Percentiles rank a stretch among this genome's conserved stretches.
Evolutionary conservation across 2,329 filamentous ascomycete genomes (phyloP).

Genomic region (Dothiorella sarmentorum): DNA sequence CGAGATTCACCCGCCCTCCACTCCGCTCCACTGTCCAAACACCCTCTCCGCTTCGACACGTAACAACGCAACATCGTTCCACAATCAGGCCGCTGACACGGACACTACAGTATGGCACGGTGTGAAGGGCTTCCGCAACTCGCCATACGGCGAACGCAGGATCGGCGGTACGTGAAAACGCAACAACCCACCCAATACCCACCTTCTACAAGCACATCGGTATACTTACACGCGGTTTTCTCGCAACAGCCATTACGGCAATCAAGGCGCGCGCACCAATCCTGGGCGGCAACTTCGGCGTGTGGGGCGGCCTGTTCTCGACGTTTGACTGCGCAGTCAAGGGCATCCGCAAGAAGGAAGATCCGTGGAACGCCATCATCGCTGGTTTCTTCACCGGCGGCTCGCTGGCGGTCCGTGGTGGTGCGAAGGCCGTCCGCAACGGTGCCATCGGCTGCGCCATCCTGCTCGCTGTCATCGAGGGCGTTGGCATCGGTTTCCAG

Average conservation of each 20-base stretch:
- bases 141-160: constrained; percentile 79
- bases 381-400: constrained; percentile 97
- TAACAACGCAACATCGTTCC: constrained; percentile 21
- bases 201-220: background rate
- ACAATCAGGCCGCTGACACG: constrained; percentile 10
- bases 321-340: constrained; percentile 97
- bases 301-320: constrained; percentile 94
- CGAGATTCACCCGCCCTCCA: background rate
- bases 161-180: constrained; percentile 63
- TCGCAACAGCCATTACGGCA: constrained; percentile 69
- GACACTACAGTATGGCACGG: constrained; percentile 83
- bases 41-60: background rate
- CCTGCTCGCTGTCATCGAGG: constrained; percentile 92
- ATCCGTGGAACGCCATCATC: constrained; percentile 96
- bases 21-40: constrained; percentile 15
- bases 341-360: constrained; percentile 87
- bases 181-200: background rate
- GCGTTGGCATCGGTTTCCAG: constrained; percentile 92
- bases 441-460: constrained; percentile 95
- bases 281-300: constrained; percentile 94
- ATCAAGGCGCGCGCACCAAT: constrained; percentile 97
- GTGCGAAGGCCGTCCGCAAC: constrained; percentile 87
- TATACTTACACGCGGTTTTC: background rate
- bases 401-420: constrained; percentile 84
- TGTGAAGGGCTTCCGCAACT: constrained; percentile 74